Evolutionary conservation across 1,139 yeast species (phyloP).

Genomic region (Saccharomyces pastorianus): DNA sequence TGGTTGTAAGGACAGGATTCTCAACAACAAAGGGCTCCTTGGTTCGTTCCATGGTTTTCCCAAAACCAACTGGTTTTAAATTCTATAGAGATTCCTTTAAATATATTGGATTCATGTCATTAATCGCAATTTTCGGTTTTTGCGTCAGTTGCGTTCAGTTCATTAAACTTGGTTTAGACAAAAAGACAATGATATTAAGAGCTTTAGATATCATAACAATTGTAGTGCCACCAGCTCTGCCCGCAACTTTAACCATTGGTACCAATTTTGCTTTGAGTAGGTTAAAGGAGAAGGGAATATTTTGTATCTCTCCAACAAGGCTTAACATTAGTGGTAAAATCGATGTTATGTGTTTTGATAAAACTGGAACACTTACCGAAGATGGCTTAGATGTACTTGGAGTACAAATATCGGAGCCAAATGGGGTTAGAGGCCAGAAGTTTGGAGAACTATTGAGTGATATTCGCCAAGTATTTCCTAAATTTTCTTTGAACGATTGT

Average conservation of each 20-base stretch:
- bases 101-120: constrained; percentile 89
- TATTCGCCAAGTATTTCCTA: constrained; percentile 30
- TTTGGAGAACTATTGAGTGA: constrained; percentile 42
- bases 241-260: constrained; percentile 94
- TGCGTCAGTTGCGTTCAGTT: constrained; percentile 76
- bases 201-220: constrained; percentile 91
- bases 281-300: constrained; percentile 58
- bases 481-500: constrained; percentile 26
- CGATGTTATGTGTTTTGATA: constrained; percentile 87
- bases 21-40: constrained; percentile 94
- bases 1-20: constrained; percentile 86
- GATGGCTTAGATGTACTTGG: constrained; percentile 94
- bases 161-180: constrained; percentile 63
- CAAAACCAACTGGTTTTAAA: constrained; percentile 88
- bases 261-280: constrained; percentile 84
- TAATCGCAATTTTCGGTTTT: constrained; percentile 80
- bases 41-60: constrained; percentile 90
- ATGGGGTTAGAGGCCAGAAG: constrained; percentile 43
- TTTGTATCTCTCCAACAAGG: constrained; percentile 87
- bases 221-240: constrained; percentile 97
- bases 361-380: constrained; percentile 94
- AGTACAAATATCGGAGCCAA: constrained; percentile 46
- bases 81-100: constrained; percentile 91
- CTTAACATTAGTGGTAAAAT: constrained; percentile 92
- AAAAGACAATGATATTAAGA: constrained; percentile 64